These are phyloP conservation scores for Boletus pseudo-olivaceus DNA, from an alignment of 768 basidiomycete species.

Conservation along the genomic window DNA sequence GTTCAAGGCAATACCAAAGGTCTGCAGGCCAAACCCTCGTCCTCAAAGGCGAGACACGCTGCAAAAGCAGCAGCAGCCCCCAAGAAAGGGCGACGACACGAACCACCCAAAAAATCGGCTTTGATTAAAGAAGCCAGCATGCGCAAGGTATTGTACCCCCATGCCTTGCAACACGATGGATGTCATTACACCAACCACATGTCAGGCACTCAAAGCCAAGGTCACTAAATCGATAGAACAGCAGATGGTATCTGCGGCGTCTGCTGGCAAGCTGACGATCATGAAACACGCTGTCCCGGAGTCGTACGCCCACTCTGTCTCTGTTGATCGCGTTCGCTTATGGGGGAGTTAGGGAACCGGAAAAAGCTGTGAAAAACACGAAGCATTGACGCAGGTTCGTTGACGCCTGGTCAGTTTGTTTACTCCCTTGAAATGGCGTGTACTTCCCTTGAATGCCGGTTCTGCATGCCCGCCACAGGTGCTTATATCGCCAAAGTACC, in stretches of 20 bases:
- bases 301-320: slow-evolving; percentile 17
- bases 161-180: neutral
- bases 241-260: slow-evolving; percentile 88
- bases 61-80: slow-evolving; percentile 64
- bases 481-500: slow-evolving; percentile 3
- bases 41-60: slow-evolving; percentile 49
- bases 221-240: slow-evolving; percentile 90
- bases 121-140: slow-evolving; percentile 73
- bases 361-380: slow-evolving; percentile 14
- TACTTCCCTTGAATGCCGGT: neutral
- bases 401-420: neutral
- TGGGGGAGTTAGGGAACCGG: slow-evolving; percentile 16
- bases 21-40: slow-evolving; percentile 50
- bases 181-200: neutral
- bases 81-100: slow-evolving; percentile 76
- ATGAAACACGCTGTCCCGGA: slow-evolving; percentile 64
- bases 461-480: neutral
- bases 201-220: slow-evolving; percentile 79
- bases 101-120: slow-evolving; percentile 77
- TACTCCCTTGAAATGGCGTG: slow-evolving; percentile 4
- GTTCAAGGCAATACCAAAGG: slow-evolving; percentile 86
- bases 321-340: slow-evolving; percentile 1
- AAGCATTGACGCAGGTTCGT: slow-evolving; percentile 18
- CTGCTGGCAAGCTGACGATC: slow-evolving; percentile 85
- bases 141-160: slow-evolving; percentile 54